These are phyloP conservation scores for Spathaspora girioi DNA, from an alignment of 805 yeast genomes.

Conservation along the genomic window DNA sequence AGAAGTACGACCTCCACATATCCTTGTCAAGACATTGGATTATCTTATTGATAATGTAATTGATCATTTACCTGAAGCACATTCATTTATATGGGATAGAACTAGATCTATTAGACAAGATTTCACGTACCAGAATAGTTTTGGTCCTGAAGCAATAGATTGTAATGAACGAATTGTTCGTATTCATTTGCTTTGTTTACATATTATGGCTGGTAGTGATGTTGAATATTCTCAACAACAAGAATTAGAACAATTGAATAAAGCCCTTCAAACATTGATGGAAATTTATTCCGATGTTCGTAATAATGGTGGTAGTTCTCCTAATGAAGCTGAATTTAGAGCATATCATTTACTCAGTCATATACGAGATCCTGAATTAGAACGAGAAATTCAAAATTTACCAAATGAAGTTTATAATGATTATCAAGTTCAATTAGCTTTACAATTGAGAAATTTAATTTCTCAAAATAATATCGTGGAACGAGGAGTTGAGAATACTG, in stretches of 20 bases:
- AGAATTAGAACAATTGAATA: slow-evolving; percentile 90
- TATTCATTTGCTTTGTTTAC: slow-evolving; percentile 77
- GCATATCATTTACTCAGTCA: slow-evolving; percentile 82
- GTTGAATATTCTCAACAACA: slow-evolving; percentile 88
- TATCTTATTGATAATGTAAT: slow-evolving; percentile 66
- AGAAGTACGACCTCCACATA: slow-evolving; percentile 90
- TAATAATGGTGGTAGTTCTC: slow-evolving; percentile 61
- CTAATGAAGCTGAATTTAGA: slow-evolving; percentile 90
- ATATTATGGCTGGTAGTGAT: slow-evolving; percentile 72
- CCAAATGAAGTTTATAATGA: slow-evolving; percentile 56
- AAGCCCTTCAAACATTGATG: slow-evolving; percentile 80
- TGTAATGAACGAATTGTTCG: slow-evolving; percentile 91
- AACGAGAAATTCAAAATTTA: slow-evolving; percentile 64
- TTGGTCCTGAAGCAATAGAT: slow-evolving; percentile 89
- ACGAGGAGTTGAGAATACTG: slow-evolving; percentile 46
- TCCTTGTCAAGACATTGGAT: slow-evolving; percentile 62
- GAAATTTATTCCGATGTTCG: slow-evolving; percentile 84
- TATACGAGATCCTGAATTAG: slow-evolving; percentile 80
- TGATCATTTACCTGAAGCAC: slow-evolving; percentile 73
- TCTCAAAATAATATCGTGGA: slow-evolving; percentile 59
- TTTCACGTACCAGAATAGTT: slow-evolving; percentile 90
- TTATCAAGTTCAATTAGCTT: slow-evolving; percentile 62
- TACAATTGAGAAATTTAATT: slow-evolving; percentile 62
- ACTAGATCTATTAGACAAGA: slow-evolving; percentile 96
- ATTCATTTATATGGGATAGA: slow-evolving; percentile 94